A percentile compares a stretch with the other conserved stretches of the same genome.
phyloP scores from a whole-genome alignment of 208 protist species.

The Leptomonas seymouri region DNA sequence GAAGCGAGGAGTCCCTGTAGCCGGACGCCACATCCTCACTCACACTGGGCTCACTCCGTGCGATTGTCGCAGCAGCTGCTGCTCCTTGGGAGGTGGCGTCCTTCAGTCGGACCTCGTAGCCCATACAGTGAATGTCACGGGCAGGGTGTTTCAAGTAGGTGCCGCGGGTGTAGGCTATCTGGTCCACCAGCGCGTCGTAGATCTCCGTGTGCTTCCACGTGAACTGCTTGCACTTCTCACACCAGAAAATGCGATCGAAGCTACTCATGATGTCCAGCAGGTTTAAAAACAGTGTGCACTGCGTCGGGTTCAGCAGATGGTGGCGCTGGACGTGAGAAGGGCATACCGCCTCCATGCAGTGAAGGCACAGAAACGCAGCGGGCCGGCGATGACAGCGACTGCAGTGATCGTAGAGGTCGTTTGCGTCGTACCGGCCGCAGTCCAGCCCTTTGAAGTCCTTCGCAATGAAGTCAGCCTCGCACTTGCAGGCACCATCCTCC shows the following conservation, averaged over 20 bases:
- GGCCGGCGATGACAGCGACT: constrained; percentile 59
- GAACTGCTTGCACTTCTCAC: constrained; percentile 70
- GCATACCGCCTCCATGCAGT: constrained; percentile 67
- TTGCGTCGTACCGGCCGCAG: constrained; percentile 62
- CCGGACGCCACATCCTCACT: not conserved
- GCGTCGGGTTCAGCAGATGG: constrained; percentile 32
- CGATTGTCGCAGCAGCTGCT: not conserved
- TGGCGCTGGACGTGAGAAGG: constrained; percentile 72
- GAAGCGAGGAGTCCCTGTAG: not conserved
- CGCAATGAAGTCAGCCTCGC: constrained; percentile 47
- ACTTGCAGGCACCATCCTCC: constrained; percentile 50
- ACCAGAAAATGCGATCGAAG: constrained; percentile 84
- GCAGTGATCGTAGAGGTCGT: constrained; percentile 65
- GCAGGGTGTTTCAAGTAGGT: constrained; percentile 56
- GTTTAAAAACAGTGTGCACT: constrained; percentile 76
- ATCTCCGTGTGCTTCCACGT: constrained; percentile 80
- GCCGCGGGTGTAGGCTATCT: constrained; percentile 63
- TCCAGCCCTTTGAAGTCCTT: constrained; percentile 56
- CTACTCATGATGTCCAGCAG: constrained; percentile 78
- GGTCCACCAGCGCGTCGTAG: constrained; percentile 79
- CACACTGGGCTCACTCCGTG: constrained; percentile 5
- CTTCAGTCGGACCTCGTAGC: constrained; percentile 49
- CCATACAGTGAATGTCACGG: constrained; percentile 71
- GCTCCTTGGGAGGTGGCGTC: constrained; percentile 12
- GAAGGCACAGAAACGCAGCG: constrained; percentile 69